Conservation (phyloP, 805 yeast genomes). For the Diddensiella santjacobensis region DNA sequence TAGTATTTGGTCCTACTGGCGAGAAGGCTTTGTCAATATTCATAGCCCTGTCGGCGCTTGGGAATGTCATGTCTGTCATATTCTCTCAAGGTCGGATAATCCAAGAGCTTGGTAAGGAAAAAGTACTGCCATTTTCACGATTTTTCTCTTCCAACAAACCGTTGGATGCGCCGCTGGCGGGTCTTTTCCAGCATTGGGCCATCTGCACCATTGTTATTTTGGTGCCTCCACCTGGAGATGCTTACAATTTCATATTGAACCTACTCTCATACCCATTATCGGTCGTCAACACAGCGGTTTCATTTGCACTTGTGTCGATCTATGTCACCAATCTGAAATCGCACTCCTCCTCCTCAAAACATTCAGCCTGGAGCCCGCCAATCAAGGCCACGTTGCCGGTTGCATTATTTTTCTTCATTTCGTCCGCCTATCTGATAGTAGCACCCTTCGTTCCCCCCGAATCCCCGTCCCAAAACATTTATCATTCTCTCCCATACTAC, state of each 20-base stretch:
- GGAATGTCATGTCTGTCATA: conserved; percentile 76
- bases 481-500: conserved; percentile 69
- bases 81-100: conserved; percentile 79
- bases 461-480: conserved; percentile 57
- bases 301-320: conserved; percentile 57
- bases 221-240: conserved; percentile 86
- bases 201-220: conserved; percentile 69
- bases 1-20: conserved; percentile 66
- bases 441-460: conserved; percentile 80
- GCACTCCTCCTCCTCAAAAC: conserved; percentile 18
- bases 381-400: conserved; percentile 64
- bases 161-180: conserved; percentile 68
- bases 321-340: conserved; percentile 49
- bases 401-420: conserved; percentile 56
- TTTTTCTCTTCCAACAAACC: conserved; percentile 71
- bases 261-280: conserved; percentile 79
- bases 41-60: conserved; percentile 77
- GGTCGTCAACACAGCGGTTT: conserved; percentile 64
- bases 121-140: conserved; percentile 67
- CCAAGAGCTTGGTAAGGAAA: conserved; percentile 80
- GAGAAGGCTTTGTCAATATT: conserved; percentile 72
- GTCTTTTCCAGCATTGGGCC: conserved; percentile 71
- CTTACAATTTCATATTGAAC: conserved; percentile 75
- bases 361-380: conserved; percentile 63
- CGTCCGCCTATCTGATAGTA: conserved; percentile 62